Percentiles rank a stretch among this genome's conserved stretches.
These are phyloP conservation scores for Trichoderma koningii DNA, from an alignment of 2,329 filamentous ascomycete genomes.

Conservation along the genomic window DNA sequence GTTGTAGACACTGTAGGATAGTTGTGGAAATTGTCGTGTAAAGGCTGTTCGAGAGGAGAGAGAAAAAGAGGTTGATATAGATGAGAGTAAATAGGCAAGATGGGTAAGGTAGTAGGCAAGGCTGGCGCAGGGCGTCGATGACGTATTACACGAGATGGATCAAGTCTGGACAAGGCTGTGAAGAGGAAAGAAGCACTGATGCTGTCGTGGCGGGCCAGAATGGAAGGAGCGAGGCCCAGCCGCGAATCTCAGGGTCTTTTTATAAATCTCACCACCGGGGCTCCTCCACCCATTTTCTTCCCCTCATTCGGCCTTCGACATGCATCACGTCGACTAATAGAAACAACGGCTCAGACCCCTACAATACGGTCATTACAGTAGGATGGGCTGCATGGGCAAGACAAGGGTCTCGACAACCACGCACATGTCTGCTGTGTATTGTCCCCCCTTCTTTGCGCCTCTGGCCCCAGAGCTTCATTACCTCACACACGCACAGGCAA, in stretches of 20 bases:
- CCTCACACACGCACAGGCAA: background rate
- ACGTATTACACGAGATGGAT: background rate
- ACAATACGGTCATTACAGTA: too few relatives aligned
- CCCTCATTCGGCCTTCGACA: background rate
- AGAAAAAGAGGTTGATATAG: background rate
- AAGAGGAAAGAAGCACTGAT: background rate
- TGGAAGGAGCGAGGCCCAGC: background rate
- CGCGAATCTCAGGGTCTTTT: conserved; percentile 32
- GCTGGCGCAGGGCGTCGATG: background rate
- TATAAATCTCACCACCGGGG: conserved; percentile 28
- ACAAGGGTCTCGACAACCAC: background rate
- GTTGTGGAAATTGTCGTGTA: too few relatives aligned
- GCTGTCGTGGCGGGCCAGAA: background rate
- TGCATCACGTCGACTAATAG: background rate
- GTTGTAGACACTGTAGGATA: too few relatives aligned
- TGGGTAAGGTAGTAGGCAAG: background rate
- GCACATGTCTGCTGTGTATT: background rate
- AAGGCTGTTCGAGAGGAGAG: background rate
- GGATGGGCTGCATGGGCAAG: background rate
- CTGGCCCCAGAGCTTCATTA: background rate
- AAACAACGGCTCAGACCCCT: background rate
- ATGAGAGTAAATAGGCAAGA: too few relatives aligned
- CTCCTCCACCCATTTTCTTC: background rate
- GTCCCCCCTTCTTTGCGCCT: background rate
- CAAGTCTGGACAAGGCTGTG: background rate